phyloP scores from a whole-genome alignment of 2,329 filamentous ascomycete species.

The Ceratocystis huliohia region DNA sequence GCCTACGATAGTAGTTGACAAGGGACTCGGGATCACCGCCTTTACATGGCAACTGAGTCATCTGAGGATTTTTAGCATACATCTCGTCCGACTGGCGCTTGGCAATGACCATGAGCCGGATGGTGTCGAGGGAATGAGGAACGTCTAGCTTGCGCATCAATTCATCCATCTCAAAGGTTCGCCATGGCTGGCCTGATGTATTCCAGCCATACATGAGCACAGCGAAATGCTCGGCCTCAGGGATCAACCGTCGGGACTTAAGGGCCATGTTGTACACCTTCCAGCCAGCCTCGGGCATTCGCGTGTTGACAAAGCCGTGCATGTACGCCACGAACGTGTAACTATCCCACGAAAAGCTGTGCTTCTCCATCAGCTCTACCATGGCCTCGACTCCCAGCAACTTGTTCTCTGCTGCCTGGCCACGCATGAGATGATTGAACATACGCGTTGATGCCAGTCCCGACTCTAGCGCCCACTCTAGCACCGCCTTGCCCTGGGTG shows the following conservation, averaged over 20 bases:
- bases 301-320: constrained; percentile 36
- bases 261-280: constrained; percentile 35
- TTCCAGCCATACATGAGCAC: constrained; percentile 37
- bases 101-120: constrained; percentile 17
- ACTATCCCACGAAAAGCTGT: constrained; percentile 36
- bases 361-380: constrained; percentile 37
- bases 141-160: constrained; percentile 35
- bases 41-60: constrained; percentile 24
- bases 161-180: constrained; percentile 33
- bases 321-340: constrained; percentile 41
- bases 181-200: constrained; percentile 29
- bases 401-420: constrained; percentile 51
- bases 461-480: constrained; percentile 39
- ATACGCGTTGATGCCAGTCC: constrained; percentile 45
- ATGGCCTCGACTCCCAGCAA: constrained; percentile 38
- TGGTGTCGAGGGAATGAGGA: constrained; percentile 32
- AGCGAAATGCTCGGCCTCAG: constrained; percentile 38
- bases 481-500: constrained; percentile 30
- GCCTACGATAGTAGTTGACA: constrained; percentile 25
- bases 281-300: constrained; percentile 39
- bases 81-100: constrained; percentile 26
- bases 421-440: constrained; percentile 67
- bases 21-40: constrained; percentile 26
- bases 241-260: constrained; percentile 34
- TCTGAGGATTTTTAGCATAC: constrained; percentile 33